Evolutionary conservation across 257 asterid species (phyloP).

Genomic region (Paraleonurus japonicus): DNA sequence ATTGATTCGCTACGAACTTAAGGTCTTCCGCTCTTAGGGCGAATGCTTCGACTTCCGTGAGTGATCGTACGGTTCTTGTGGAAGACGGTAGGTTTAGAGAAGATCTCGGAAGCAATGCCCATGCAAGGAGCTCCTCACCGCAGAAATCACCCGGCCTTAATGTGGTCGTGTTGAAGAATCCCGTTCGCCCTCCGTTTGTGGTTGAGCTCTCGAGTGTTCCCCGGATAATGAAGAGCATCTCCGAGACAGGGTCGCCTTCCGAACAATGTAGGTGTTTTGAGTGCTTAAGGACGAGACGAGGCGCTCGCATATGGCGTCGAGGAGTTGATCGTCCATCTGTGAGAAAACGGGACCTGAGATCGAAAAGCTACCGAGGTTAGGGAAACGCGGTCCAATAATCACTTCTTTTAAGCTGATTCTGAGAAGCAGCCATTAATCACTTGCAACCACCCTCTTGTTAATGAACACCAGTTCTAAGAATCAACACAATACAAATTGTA

Average conservation of each 20-base stretch:
- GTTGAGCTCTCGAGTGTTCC: conserved; percentile 83
- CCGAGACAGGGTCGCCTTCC: conserved; percentile 88
- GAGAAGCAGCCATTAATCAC: not conserved
- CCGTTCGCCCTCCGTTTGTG: conserved; percentile 82
- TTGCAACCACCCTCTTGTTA: no score
- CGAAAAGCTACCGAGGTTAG: not conserved
- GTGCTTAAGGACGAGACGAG: conserved; percentile 70
- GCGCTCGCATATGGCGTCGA: conserved; percentile 90
- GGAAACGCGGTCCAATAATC: not conserved
- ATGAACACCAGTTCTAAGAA: no score
- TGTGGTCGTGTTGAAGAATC: conserved; percentile 71
- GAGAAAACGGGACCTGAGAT: conserved; percentile 85
- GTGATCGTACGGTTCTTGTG: conserved; percentile 74
- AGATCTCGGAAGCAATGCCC: conserved; percentile 75
- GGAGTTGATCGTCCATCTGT: conserved; percentile 79
- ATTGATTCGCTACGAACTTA: conserved; percentile 76
- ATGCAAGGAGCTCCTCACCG: conserved; percentile 82
- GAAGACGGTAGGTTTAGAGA: conserved; percentile 67
- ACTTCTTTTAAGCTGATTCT: not conserved
- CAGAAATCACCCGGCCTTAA: conserved; percentile 69
- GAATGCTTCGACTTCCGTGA: conserved; percentile 76
- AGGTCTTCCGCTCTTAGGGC: conserved; percentile 83
- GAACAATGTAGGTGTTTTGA: conserved; percentile 74
- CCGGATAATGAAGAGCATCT: conserved; percentile 77
- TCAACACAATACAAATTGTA: not conserved